Percentiles rank a stretch among this genome's conserved stretches.
Conservation (phyloP, 2,329 filamentous ascomycete species). For the Lachnellula occidentalis region DNA sequence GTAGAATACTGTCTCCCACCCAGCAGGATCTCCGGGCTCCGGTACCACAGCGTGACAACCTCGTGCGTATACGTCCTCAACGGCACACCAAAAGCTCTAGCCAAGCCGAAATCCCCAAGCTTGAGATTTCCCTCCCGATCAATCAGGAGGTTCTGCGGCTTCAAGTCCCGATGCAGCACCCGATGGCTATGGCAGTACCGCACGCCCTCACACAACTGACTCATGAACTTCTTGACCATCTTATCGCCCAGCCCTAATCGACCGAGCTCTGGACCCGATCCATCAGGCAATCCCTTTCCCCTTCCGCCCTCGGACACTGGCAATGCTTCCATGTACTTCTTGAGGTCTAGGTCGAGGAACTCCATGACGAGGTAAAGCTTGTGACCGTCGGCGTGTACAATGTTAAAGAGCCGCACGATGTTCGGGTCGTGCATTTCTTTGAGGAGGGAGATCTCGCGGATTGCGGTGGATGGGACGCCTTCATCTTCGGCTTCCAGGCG, state of each 20-base stretch:
- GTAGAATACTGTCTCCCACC: constrained; percentile 90
- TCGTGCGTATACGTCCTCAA: constrained; percentile 91
- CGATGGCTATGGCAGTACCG: constrained; percentile 86
- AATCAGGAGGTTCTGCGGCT: constrained; percentile 87
- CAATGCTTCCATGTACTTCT: constrained; percentile 93
- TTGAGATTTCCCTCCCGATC: constrained; percentile 83
- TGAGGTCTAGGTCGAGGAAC: constrained; percentile 84
- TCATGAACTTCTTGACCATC: constrained; percentile 92
- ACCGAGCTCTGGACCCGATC: constrained; percentile 57
- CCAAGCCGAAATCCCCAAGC: constrained; percentile 84
- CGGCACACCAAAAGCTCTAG: constrained; percentile 85
- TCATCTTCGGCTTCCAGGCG: constrained; percentile 93
- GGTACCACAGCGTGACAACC: constrained; percentile 92
- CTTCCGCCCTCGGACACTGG: constrained; percentile 79
- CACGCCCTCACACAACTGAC: constrained; percentile 77
- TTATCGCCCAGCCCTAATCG: constrained; percentile 67
- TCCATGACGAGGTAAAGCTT: constrained; percentile 93
- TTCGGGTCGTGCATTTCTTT: constrained; percentile 93
- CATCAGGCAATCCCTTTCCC: constrained; percentile 79
- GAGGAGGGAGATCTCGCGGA: constrained; percentile 87
- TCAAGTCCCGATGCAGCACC: constrained; percentile 80
- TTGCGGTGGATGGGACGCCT: constrained; percentile 85
- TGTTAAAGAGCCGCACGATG: constrained; percentile 83
- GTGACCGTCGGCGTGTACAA: constrained; percentile 89
- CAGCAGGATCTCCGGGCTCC: constrained; percentile 82